Evolutionary conservation across 2,329 filamentous ascomycete genomes (phyloP), one percentile per base, ranked within the genome.

Genomic region (Myriosclerotinia curreyana): DNA sequence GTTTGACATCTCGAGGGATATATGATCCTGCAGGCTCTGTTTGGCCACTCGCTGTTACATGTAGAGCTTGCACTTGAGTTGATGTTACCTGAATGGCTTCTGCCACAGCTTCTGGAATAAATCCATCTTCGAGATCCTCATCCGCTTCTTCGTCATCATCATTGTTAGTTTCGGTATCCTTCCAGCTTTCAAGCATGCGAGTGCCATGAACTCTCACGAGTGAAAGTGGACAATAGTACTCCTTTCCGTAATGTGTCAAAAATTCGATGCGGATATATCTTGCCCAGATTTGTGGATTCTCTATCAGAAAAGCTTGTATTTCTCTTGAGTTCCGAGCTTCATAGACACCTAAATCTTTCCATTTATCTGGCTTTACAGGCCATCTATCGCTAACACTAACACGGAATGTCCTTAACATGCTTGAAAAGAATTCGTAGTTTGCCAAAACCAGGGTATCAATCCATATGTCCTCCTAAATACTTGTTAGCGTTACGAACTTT

Each of bases 371-470:
- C 76, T 97, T 98, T 62, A 95, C 90, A 0, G 95, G 95, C 76
- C 97, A 98, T 64, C 92, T 87, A 77, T 98, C 95, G 65, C 93
- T 96, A 55, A 97, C 94, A 74, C 91, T 96, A 70, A 98, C 86
- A 60, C 90, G 85, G 75, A 99, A 97, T 55, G 88, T 90, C 61
- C 92, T 89, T 71, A 98, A 90, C 83, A 96, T 97, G 74, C 92
- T 97, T 63, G 92, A 96, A 80, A 99, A 99, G 80, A 99, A 99
- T 76, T 99, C 95, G 72, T 96, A 99, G 75, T 99, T 99, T 67
- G 94, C 95, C 62, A 99, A 82, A n/a, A 98, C 95, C 49, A 99
- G 82, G 0, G 95, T 99, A 74, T 99, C 95, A 65, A 99, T 90
- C 52, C 96, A 82, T 64, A 88, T 86, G 64, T 88, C 85, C 73